These are phyloP conservation scores for Pleurotus citrinopileatus DNA, from an alignment of 768 basidiomycete species.

Conservation along the genomic window DNA sequence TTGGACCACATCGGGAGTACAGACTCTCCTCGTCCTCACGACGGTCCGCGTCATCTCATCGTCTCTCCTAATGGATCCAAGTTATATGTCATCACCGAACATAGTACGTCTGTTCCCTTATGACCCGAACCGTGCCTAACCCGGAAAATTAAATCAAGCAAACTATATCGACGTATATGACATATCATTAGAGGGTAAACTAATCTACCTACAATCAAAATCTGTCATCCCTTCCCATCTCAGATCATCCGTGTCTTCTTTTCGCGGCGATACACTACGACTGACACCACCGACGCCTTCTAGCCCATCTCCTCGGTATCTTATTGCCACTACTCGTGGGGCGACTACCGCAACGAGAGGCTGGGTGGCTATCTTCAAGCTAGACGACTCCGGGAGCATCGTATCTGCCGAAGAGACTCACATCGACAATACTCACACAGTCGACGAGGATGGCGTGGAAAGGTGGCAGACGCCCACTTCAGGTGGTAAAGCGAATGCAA, in stretches of 20 bases:
- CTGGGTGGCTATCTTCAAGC: conserved; percentile 40
- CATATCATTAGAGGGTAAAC: conserved; percentile 21
- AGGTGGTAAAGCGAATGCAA: conserved; percentile 50
- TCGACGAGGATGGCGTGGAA: conserved; percentile 24
- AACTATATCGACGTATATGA: conserved; percentile 44
- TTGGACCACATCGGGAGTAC: conserved; percentile 35
- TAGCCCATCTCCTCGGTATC: conserved; percentile 32
- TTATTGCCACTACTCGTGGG: conserved; percentile 50
- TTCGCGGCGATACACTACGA: conserved; percentile 46
- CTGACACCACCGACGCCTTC: conserved; percentile 34
- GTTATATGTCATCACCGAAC: conserved; percentile 52
- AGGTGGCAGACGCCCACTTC: conserved; percentile 44
- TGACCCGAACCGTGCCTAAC: background rate
- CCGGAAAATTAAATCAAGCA: conserved; percentile 22
- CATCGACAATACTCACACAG: conserved; percentile 7
- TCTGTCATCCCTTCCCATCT: conserved; percentile 22
- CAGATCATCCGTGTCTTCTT: conserved; percentile 17
- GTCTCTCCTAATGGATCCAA: conserved; percentile 49
- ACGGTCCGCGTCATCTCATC: conserved; percentile 52
- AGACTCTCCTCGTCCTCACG: conserved; percentile 38
- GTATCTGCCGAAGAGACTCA: conserved; percentile 1
- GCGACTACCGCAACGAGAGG: conserved; percentile 30
- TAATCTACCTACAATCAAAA: conserved; percentile 20
- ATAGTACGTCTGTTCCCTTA: conserved; percentile 30
- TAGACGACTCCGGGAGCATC: conserved; percentile 35